A percentile compares a stretch with the other conserved stretches of the same genome.
Evolutionary conservation across 2,329 filamentous ascomycete genomes (phyloP).

Genomic region (Cytospora chrysosperma): DNA sequence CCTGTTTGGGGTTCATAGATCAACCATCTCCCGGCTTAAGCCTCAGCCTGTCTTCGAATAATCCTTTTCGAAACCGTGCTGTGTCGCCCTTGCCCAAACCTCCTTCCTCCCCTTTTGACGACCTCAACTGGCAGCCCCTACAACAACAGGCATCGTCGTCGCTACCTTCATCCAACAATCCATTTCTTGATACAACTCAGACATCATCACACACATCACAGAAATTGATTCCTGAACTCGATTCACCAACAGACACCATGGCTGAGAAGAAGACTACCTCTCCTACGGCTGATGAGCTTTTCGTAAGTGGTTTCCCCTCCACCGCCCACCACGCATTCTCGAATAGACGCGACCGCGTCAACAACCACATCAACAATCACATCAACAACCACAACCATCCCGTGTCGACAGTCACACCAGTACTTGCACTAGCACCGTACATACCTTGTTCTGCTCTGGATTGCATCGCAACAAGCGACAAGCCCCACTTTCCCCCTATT

Average conservation of each 20-base stretch:
- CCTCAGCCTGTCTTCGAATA: constrained; percentile 76
- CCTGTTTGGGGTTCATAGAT: constrained; percentile 36
- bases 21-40: constrained; percentile 55
- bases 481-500: neutral
- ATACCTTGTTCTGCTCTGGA: neutral
- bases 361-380: neutral
- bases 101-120: constrained; percentile 59
- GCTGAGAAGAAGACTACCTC: constrained; percentile 46
- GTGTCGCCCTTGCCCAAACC: constrained; percentile 53
- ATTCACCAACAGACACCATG: constrained; percentile 39
- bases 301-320: constrained; percentile 58
- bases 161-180: constrained; percentile 69
- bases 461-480: too few species aligned
- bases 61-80: constrained; percentile 75
- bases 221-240: constrained; percentile 31
- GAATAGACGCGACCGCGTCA: constrained; percentile 10
- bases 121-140: constrained; percentile 42
- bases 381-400: neutral
- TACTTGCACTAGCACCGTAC: neutral
- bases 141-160: constrained; percentile 10
- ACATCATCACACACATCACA: constrained; percentile 14
- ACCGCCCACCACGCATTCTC: constrained; percentile 3
- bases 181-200: constrained; percentile 64
- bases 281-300: constrained; percentile 67
- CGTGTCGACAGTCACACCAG: constrained; percentile 11